phyloP scores from a whole-genome alignment of 352 stramenopile genomes.

The Globisporangium radiosum region DNA sequence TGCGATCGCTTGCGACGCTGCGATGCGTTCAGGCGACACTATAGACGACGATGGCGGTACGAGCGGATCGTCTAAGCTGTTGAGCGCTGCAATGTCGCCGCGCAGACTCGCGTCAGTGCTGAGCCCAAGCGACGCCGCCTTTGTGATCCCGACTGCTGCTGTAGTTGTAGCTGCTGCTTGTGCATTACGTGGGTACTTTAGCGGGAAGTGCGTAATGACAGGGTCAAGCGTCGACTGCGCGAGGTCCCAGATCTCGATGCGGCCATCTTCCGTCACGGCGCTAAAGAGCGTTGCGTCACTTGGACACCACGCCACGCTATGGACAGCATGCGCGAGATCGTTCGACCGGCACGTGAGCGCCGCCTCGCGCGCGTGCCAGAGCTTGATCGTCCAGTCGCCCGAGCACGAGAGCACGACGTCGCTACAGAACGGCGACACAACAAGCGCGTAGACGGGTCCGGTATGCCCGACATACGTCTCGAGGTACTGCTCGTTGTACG shows the following conservation, averaged over 20 bases:
- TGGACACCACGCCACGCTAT: conserved; percentile 85
- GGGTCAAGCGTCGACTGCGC: conserved; percentile 77
- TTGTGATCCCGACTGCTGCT: too few species aligned
- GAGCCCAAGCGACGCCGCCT: too few species aligned
- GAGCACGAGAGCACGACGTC: conserved; percentile 86
- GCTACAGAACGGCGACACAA: conserved; percentile 81
- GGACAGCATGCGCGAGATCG: conserved; percentile 72
- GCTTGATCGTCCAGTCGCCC: conserved; percentile 86
- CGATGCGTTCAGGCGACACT: background rate
- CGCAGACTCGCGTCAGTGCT: conserved; percentile 12
- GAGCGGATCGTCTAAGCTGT: conserved; percentile 6
- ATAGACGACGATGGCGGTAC: background rate
- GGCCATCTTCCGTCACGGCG: conserved; percentile 82
- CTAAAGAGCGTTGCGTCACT: conserved; percentile 79
- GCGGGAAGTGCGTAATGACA: conserved; percentile 69
- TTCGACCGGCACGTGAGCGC: conserved; percentile 71
- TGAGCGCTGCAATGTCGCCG: background rate
- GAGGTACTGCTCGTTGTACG: conserved; percentile 93
- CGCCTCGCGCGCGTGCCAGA: conserved; percentile 68
- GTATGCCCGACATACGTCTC: conserved; percentile 87
- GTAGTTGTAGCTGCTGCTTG: too few species aligned
- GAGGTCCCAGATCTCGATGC: conserved; percentile 91
- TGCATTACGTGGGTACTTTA: conserved; percentile 24
- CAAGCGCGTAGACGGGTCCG: conserved; percentile 85
- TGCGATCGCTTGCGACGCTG: conserved; percentile 21